phyloP scores from a whole-genome alignment of 2,329 filamentous ascomycete species.

The Zopfia rhizophila region DNA sequence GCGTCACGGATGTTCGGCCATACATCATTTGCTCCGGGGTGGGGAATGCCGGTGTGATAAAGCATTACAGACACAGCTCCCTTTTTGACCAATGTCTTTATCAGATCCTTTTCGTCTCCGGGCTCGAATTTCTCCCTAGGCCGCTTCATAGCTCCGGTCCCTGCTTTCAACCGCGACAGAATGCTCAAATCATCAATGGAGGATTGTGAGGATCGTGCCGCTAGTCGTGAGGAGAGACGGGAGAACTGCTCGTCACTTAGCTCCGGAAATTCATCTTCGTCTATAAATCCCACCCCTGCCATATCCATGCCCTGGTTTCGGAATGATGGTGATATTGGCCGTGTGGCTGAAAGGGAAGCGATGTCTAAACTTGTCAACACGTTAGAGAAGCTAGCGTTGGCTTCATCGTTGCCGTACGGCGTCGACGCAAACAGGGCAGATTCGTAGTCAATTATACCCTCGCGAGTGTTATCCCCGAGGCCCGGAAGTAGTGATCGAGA shows the following conservation, averaged over 20 bases:
- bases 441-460: too few species aligned
- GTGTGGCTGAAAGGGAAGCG: too few species aligned
- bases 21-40: conserved; percentile 45
- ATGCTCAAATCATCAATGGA: conserved; percentile 1
- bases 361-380: too few species aligned
- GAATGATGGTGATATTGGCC: too few species aligned
- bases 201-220: conserved; percentile 1
- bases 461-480: too few species aligned
- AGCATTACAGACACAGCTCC: conserved; percentile 38
- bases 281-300: too few species aligned
- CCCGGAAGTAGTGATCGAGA: too few species aligned
- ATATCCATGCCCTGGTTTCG: too few species aligned
- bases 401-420: neutral
- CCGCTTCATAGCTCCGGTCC: conserved; percentile 24
- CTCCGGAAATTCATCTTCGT: too few species aligned
- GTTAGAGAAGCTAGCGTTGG: neutral
- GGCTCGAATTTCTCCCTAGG: conserved; percentile 29
- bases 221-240: too few species aligned
- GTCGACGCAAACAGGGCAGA: too few species aligned
- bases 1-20: conserved; percentile 47
- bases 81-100: conserved; percentile 22
- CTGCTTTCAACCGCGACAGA: conserved; percentile 6
- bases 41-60: conserved; percentile 28
- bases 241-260: too few species aligned
- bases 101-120: conserved; percentile 23